Conservation (phyloP, 2,329 filamentous ascomycete genomes). For the Aspergillus uvarum region DNA sequence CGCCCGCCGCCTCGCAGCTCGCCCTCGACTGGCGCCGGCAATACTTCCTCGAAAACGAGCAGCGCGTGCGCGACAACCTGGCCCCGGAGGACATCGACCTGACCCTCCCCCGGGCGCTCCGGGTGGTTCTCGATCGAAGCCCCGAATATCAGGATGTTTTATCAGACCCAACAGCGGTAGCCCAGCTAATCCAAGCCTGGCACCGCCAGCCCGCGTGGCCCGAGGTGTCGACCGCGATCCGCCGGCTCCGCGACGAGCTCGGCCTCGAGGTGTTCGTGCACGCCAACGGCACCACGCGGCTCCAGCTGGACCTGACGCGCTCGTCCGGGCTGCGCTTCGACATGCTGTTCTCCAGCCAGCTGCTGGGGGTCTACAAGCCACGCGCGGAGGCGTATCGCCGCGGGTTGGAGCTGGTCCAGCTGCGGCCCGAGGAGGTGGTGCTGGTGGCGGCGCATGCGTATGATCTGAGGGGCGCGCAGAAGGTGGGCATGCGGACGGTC, state of each 20-base stretch:
- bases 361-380: constrained; percentile 53
- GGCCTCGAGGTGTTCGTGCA: constrained; percentile 40
- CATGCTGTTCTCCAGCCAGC: constrained; percentile 54
- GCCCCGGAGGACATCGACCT: constrained; percentile 53
- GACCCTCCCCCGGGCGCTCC: constrained; percentile 48
- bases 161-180: not conserved
- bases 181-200: constrained; percentile 35
- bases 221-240: constrained; percentile 49
- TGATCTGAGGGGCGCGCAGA: constrained; percentile 52
- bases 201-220: constrained; percentile 51
- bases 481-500: constrained; percentile 52
- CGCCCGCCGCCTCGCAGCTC: constrained; percentile 24
- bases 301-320: constrained; percentile 54
- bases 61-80: constrained; percentile 36
- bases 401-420: constrained; percentile 46
- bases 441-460: constrained; percentile 58
- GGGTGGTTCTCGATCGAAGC: constrained; percentile 30
- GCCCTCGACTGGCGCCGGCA: constrained; percentile 53
- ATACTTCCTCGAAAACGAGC: constrained; percentile 51
- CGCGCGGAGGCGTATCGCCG: constrained; percentile 48
- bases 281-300: constrained; percentile 56
- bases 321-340: constrained; percentile 52
- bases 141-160: not conserved
- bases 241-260: constrained; percentile 32
- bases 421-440: constrained; percentile 49